Evolutionary conservation across 2,329 filamentous ascomycete species (phyloP), one percentile per base, ranked within the genome.

Genomic region (Fusarium goolgardi): DNA sequence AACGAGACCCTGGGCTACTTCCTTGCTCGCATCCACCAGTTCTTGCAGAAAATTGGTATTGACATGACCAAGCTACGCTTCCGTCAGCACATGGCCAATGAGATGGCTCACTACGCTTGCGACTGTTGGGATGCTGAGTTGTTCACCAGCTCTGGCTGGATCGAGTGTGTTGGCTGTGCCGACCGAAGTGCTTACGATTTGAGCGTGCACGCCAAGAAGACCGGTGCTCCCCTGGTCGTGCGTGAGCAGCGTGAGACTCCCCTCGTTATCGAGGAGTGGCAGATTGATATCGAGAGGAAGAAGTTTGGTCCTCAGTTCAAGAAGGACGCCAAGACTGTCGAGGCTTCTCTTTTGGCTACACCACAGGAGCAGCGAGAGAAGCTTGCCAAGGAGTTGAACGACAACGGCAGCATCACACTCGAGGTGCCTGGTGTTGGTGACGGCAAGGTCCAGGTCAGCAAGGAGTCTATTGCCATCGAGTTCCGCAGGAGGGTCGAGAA

Each of bases 1-100:
- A 99, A 98, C 80, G 94, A 99, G 85, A 99, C 96, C 1, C 87
- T 99, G 44, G 96, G 96, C 66, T 99, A 99, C 84, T 99, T 99
- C 85, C 83, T 99, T 49, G 96, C 93, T 44, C 90, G 96, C 57
- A 97, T 99, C 75, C 91, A 96, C 77, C 87, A 93, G 40, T 99
- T 98, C 86, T 86, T 98, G 71, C 80, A 91, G 75, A 94, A 91
- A 81, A 91, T 99, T 72, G 96, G 96, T 76, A 86, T 97, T 47
- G 95, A 98, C 78, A 84, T 88, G 77, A 86, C 83, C 70, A 99
- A 98, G 85, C 87, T 98, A 73, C 91, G 96, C 55, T 98, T 98
- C 86, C 89, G 96, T 75, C 96, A 99, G 81, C 96, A 99, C 82
- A 97, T 99, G 94, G 82, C 82, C 63, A 88, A 88, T 73, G 86